Percentiles rank a stretch among this genome's conserved stretches.
These are phyloP conservation scores for Penicillium robsamsonii DNA, from an alignment of 495 filamentous ascomycete species.

Conservation along the genomic window DNA sequence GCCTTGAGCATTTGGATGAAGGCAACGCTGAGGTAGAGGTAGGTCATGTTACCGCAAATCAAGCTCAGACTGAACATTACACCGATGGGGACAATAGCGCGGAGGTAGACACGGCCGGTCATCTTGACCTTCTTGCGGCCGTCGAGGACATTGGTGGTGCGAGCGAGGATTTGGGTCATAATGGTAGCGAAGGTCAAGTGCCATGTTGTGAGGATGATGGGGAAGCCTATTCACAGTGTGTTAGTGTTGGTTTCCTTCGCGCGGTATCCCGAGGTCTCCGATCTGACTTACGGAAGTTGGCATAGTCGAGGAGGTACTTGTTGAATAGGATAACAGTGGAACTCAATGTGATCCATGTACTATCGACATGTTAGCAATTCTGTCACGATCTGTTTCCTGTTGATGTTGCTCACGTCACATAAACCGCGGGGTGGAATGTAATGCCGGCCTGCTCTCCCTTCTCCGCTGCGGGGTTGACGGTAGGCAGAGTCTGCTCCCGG, in stretches of 20 bases:
- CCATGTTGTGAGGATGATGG: slow-evolving; percentile 86
- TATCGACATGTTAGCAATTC: slow-evolving; percentile 39
- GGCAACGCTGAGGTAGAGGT: slow-evolving; percentile 85
- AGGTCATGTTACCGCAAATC: slow-evolving; percentile 92
- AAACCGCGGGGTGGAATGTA: slow-evolving; percentile 78
- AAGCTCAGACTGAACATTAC: slow-evolving; percentile 90
- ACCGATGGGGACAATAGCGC: slow-evolving; percentile 90
- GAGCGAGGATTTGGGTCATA: slow-evolving; percentile 87
- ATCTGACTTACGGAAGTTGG: slow-evolving; percentile 71
- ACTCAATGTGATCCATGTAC: slow-evolving; percentile 86
- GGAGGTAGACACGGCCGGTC: slow-evolving; percentile 86
- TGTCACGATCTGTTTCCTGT: neutral
- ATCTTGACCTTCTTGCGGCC: slow-evolving; percentile 89
- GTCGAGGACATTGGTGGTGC: slow-evolving; percentile 80
- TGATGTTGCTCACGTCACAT: slow-evolving; percentile 69
- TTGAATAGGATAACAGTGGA: slow-evolving; percentile 97
- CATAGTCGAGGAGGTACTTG: slow-evolving; percentile 90
- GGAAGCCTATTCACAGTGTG: slow-evolving; percentile 9
- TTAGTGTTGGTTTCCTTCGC: neutral
- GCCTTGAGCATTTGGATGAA: slow-evolving; percentile 99
- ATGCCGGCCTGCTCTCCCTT: slow-evolving; percentile 63
- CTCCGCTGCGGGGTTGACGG: slow-evolving; percentile 69
- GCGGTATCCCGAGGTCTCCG: neutral
- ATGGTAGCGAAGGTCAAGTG: slow-evolving; percentile 85
- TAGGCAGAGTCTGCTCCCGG: slow-evolving; percentile 68